Conservation (phyloP, 768 basidiomycete species). For the Collybiopsis confluens region DNA sequence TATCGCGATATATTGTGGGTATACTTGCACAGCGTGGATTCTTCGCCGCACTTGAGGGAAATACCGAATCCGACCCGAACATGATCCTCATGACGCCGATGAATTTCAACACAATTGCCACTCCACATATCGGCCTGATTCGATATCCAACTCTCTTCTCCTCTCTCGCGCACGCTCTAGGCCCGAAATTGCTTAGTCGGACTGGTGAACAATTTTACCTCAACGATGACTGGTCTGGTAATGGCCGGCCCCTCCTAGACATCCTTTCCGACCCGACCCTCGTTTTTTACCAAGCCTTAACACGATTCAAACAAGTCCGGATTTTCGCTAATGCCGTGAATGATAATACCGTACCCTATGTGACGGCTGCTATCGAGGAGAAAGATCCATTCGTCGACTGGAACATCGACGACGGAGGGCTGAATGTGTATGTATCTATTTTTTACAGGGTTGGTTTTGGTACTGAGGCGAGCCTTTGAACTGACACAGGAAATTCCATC, state of each 20-base stretch:
- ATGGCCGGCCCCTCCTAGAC: slow-evolving; percentile 47
- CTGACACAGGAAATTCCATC: slow-evolving; percentile 2
- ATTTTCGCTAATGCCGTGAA: slow-evolving; percentile 86
- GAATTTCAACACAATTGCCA: slow-evolving; percentile 62
- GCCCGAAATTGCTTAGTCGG: slow-evolving; percentile 48
- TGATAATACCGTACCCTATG: slow-evolving; percentile 79
- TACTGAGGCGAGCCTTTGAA: slow-evolving; percentile 51
- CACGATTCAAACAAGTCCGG: slow-evolving; percentile 59
- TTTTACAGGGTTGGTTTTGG: slow-evolving; percentile 41
- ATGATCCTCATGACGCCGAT: slow-evolving; percentile 29
- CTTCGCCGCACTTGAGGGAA: slow-evolving; percentile 29
- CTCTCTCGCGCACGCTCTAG: slow-evolving; percentile 34
- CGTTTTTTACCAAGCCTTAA: slow-evolving; percentile 72
- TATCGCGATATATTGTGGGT: slow-evolving; percentile 76
- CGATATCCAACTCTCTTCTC: slow-evolving; percentile 42
- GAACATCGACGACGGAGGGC: slow-evolving; percentile 50
- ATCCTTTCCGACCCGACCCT: slow-evolving; percentile 67
- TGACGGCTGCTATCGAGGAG: slow-evolving; percentile 69
- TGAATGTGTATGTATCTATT: slow-evolving; percentile 38
- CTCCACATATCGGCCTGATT: slow-evolving; percentile 58
- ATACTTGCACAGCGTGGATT: slow-evolving; percentile 25
- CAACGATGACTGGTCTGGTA: slow-evolving; percentile 48
- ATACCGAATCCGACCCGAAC: neutral
- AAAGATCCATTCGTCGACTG: slow-evolving; percentile 62
- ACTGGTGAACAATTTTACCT: slow-evolving; percentile 56